Conservation (phyloP, 345 rosid genomes). For the Hibiscus syriacus region DNA sequence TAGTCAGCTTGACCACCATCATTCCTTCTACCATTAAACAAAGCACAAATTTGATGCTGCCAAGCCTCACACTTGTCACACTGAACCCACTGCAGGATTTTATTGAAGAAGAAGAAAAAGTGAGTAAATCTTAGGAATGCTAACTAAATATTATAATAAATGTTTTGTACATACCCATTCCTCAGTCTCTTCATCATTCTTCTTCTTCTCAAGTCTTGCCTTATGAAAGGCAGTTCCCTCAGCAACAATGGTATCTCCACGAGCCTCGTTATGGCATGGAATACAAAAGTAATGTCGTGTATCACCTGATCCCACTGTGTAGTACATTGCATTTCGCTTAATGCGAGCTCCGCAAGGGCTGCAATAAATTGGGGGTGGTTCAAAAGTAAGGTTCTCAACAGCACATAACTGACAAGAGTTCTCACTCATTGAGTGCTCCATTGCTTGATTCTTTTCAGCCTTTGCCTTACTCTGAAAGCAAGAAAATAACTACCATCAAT, state of each 20-base stretch:
- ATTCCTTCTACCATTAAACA: slow-evolving; percentile 95
- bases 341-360: slow-evolving; percentile 93
- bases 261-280: slow-evolving; percentile 93
- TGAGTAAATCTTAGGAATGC: slow-evolving; percentile 13
- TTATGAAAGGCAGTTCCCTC: slow-evolving; percentile 65
- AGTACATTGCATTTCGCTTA: slow-evolving; percentile 96
- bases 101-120: slow-evolving; percentile 13
- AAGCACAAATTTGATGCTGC: slow-evolving; percentile 99
- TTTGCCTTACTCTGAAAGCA: slow-evolving; percentile 81
- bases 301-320: slow-evolving; percentile 83
- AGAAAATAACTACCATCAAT: slow-evolving; percentile 1
- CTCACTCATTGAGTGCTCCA: slow-evolving; percentile 94
- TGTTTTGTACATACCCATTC: slow-evolving; percentile 62
- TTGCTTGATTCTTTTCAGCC: slow-evolving; percentile 93
- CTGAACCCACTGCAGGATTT: slow-evolving; percentile 86
- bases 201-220: slow-evolving; percentile 89
- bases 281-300: slow-evolving; percentile 87
- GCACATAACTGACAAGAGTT: slow-evolving; percentile 98
- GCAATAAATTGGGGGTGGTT: slow-evolving; percentile 97
- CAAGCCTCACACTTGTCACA: slow-evolving; percentile 99
- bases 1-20: slow-evolving; percentile 99
- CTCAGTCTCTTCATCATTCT: slow-evolving; percentile 97
- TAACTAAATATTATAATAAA: slow-evolving; percentile 7
- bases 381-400: slow-evolving; percentile 96
- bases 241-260: slow-evolving; percentile 67